Evolutionary conservation across 2,329 filamentous ascomycete genomes (phyloP).

Genomic region (Hirsutella rhossiliensis): DNA sequence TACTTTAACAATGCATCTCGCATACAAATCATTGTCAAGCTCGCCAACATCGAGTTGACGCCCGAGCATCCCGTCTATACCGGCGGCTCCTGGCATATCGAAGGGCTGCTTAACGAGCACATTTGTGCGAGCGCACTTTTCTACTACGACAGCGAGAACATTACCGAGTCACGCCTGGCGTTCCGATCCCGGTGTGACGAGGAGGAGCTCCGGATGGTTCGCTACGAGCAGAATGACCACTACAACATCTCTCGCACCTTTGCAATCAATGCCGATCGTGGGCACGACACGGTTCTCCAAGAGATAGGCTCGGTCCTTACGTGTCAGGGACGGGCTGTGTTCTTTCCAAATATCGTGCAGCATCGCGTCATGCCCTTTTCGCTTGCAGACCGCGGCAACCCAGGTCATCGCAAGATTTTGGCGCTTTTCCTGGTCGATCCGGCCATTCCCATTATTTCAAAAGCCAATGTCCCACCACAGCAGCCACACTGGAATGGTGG

Average conservation of each 20-base stretch:
- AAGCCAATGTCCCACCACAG: conserved; percentile 32
- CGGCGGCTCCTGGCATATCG: conserved; percentile 42
- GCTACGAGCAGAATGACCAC: conserved; percentile 20
- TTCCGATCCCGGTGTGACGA: conserved; percentile 32
- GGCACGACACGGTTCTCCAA: conserved; percentile 16
- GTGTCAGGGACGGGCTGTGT: conserved; percentile 33
- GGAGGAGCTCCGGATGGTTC: conserved; percentile 13
- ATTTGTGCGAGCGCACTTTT: conserved; percentile 54
- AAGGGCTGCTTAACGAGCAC: conserved; percentile 47
- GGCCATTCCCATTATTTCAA: conserved; percentile 27
- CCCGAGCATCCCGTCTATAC: conserved; percentile 43
- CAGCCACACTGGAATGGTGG: conserved; percentile 23
- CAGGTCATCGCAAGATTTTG: conserved; percentile 47
- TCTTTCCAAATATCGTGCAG: conserved; percentile 43
- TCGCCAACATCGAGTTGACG: conserved; percentile 48
- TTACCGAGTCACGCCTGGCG: conserved; percentile 35
- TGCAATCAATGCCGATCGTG: conserved; percentile 12
- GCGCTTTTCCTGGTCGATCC: conserved; percentile 52
- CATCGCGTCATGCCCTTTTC: conserved; percentile 39
- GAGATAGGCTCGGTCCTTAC: conserved; percentile 35
- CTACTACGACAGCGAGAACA: conserved; percentile 49
- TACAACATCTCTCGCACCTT: conserved; percentile 21
- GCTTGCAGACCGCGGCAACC: conserved; percentile 35
- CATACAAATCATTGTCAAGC: conserved; percentile 52
- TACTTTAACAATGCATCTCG: conserved; percentile 16